These are phyloP conservation scores for Phaeolepiota aurea DNA, from an alignment of 768 basidiomycete genomes.

Conservation along the genomic window DNA sequence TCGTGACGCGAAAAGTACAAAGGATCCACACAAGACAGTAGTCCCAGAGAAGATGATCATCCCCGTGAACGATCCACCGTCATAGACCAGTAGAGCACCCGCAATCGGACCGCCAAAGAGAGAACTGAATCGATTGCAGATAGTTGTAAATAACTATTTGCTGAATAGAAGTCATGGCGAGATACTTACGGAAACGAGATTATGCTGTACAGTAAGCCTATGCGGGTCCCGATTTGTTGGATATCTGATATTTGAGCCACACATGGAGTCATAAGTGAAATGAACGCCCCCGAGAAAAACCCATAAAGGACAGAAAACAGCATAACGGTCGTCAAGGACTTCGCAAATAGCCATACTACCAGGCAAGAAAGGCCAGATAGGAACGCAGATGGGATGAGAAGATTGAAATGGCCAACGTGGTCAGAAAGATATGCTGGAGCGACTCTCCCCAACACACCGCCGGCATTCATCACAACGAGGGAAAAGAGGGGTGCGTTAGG, in stretches of 20 bases:
- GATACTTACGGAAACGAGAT: slow-evolving; percentile 65
- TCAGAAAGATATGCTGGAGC: slow-evolving; percentile 60
- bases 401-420: slow-evolving; percentile 56
- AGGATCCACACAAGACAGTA: slow-evolving; percentile 49
- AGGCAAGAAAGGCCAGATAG: slow-evolving; percentile 54
- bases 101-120: slow-evolving; percentile 58
- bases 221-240: slow-evolving; percentile 48
- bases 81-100: slow-evolving; percentile 42
- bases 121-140: slow-evolving; percentile 28
- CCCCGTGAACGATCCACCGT: slow-evolving; percentile 36
- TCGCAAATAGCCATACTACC: slow-evolving; percentile 46
- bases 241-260: slow-evolving; percentile 59
- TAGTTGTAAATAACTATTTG: no score
- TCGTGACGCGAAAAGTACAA: slow-evolving; percentile 44
- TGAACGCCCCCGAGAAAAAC: slow-evolving; percentile 60
- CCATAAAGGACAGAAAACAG: slow-evolving; percentile 52
- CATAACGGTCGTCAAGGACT: slow-evolving; percentile 30
- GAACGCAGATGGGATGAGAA: slow-evolving; percentile 55
- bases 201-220: slow-evolving; percentile 57
- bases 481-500: slow-evolving; percentile 39
- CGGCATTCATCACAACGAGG: slow-evolving; percentile 62
- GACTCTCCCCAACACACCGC: slow-evolving; percentile 56
- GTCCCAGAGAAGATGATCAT: slow-evolving; percentile 56
- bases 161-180: no score
- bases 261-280: slow-evolving; percentile 59